These are phyloP conservation scores for Podospora anserina DNA, from an alignment of 495 filamentous ascomycete genomes.

Conservation along the genomic window DNA sequence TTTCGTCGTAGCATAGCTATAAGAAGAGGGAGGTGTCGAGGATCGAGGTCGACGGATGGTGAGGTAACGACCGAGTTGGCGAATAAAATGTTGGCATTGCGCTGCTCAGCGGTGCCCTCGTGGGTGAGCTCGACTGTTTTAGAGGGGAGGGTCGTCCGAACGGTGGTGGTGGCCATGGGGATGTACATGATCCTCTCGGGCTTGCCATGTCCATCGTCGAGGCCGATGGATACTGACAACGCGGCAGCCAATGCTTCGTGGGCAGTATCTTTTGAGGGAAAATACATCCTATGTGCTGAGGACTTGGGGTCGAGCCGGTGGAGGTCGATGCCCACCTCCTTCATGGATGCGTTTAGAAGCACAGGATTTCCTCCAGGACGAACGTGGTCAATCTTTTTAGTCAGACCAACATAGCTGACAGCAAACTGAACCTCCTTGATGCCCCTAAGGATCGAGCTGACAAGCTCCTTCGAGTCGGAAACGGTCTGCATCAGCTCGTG, in stretches of 20 bases:
- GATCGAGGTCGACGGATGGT: conserved; percentile 91
- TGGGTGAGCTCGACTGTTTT: conserved; percentile 83
- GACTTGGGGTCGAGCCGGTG: conserved; percentile 91
- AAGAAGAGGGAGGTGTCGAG: conserved; percentile 82
- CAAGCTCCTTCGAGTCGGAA: conserved; percentile 89
- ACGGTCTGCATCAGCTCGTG: conserved; percentile 78
- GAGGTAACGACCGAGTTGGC: conserved; percentile 95
- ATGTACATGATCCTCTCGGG: conserved; percentile 87
- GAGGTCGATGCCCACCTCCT: conserved; percentile 90
- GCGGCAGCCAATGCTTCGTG: conserved; percentile 93
- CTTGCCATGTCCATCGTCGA: conserved; percentile 82
- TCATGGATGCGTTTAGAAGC: conserved; percentile 84
- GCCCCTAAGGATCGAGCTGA: conserved; percentile 82
- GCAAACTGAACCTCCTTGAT: conserved; percentile 97
- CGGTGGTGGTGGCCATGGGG: conserved; percentile 95
- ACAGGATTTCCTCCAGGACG: conserved; percentile 65
- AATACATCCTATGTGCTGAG: conserved; percentile 98
- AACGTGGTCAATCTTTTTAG: conserved; percentile 66
- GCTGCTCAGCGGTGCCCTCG: conserved; percentile 71
- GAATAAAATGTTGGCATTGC: conserved; percentile 94
- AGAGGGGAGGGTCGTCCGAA: conserved; percentile 90
- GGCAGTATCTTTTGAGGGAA: conserved; percentile 85
- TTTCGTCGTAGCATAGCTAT: conserved; percentile 66
- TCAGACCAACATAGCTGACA: conserved; percentile 84
- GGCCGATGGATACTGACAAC: conserved; percentile 83